Evolutionary conservation across 805 yeast genomes (phyloP), one percentile per base, ranked within the genome.

Genomic region (Priceomyces melissophilus): DNA sequence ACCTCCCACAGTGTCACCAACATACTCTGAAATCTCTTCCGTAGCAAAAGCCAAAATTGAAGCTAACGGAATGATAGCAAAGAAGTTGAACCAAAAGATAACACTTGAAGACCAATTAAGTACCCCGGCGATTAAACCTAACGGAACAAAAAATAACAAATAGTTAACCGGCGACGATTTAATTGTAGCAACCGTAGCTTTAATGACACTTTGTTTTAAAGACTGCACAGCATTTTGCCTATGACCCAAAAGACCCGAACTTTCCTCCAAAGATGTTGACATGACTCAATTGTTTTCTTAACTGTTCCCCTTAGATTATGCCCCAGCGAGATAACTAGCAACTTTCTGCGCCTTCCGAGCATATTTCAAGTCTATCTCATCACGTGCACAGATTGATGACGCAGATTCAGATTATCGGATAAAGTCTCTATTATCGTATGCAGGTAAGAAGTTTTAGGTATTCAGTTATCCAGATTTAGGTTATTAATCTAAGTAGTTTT

Each of bases 1-100:
- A 0, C 98, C 98, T 10, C 99, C 98, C 16, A 91, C 50, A 8
- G 97, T 90, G 55, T 88, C 86, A 45, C 98, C 97, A 27, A 88
- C 88, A 48, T 84, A 82, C 43, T 79, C 86, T 32, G 96, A 80
- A 42, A 93, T 72, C 55, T 89, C 95, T 62, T 93, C 99, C 3
- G 99, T 93, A 31, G 96, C 95, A 65, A 74, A 88, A 0, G 96
- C 95, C 43, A 93, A 71, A 15, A 91, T 73, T 1, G 95, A 84
- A 5, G 99, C 98, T 54, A 93, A 71, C 11, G 98, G 98, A 32
- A 93, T 80, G 52, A 91, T 91, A 28, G 96, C 96, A 39, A 86
- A 58, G 68, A 91, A 93, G 61, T 91, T 91, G 52, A 88, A 65
- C 58, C 76, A 58, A 57, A 91, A 91, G 1, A 81, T 52, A 57